Percentiles rank a stretch among this genome's conserved stretches.
These are phyloP conservation scores for Alopecurus myosuroides DNA, from an alignment of 176 grass and related monocot species.

Conservation along the genomic window DNA sequence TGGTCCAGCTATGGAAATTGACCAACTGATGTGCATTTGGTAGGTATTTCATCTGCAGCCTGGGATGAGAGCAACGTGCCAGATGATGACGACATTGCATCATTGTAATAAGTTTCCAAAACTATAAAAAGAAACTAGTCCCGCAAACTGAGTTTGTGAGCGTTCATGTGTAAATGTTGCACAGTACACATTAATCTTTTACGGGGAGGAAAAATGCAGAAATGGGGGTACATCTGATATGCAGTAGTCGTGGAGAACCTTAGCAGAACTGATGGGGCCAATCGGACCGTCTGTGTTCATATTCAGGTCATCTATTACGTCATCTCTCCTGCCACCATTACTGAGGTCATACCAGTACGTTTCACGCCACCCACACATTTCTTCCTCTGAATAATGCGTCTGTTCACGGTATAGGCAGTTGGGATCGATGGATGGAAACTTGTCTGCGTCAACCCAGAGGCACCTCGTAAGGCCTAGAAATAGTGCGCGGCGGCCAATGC, in stretches of 20 bases:
- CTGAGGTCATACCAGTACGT: too few relatives aligned
- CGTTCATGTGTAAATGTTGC: background rate
- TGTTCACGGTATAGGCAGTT: background rate
- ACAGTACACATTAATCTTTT: background rate
- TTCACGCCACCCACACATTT: too few relatives aligned
- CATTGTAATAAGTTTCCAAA: conserved; percentile 50
- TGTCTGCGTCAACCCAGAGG: background rate
- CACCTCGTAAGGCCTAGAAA: background rate
- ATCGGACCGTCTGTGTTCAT: too few relatives aligned
- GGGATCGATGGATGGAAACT: background rate
- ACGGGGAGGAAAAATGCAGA: background rate
- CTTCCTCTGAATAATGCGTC: too few relatives aligned
- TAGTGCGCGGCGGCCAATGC: background rate
- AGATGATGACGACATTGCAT: conserved; percentile 32
- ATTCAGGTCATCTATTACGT: too few relatives aligned
- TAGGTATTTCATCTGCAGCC: conserved; percentile 40
- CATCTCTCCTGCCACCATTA: too few relatives aligned
- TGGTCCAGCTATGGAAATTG: background rate
- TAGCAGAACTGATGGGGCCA: too few relatives aligned
- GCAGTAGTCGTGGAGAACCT: too few relatives aligned
- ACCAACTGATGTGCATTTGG: conserved; percentile 1
- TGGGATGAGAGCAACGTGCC: conserved; percentile 16
- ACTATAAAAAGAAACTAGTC: background rate
- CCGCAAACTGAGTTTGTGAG: background rate
- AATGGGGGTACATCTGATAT: background rate